These are phyloP conservation scores for Talaromyces sp. DNA, from an alignment of 2,329 filamentous ascomycete genomes.

Conservation along the genomic window DNA sequence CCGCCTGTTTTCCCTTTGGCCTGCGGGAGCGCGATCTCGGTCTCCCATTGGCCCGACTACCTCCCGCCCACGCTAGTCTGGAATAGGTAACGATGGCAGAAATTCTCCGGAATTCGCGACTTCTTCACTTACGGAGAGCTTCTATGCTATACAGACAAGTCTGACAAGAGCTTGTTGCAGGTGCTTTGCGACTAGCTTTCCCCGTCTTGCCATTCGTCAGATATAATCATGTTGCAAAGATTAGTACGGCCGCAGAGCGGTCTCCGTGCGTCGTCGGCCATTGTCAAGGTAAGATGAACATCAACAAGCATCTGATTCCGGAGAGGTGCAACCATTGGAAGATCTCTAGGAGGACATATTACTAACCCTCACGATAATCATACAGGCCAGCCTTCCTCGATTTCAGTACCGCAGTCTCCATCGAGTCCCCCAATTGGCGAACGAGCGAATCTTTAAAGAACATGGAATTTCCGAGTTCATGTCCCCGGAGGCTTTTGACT, in stretches of 20 bases:
- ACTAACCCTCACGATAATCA: not conserved
- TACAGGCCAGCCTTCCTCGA: constrained; percentile 39
- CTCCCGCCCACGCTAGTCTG: constrained; percentile 28
- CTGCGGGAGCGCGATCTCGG: not conserved
- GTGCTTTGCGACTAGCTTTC: not conserved
- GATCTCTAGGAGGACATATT: not conserved
- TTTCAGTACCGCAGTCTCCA: constrained; percentile 44
- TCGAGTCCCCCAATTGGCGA: constrained; percentile 50
- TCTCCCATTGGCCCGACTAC: constrained; percentile 21
- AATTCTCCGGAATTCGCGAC: constrained; percentile 34
- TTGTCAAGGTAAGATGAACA: constrained; percentile 28
- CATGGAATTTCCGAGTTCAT: constrained; percentile 70
- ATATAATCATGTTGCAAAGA: constrained; percentile 40
- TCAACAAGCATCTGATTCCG: not conserved
- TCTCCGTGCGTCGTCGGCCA: constrained; percentile 42
- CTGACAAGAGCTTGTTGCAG: constrained; percentile 18
- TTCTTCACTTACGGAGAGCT: constrained; percentile 17
- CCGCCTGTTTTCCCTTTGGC: not conserved
- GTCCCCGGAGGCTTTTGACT: constrained; percentile 65
- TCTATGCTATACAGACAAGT: constrained; percentile 24
- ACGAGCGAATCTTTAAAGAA: constrained; percentile 46
- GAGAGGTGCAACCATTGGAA: not conserved
- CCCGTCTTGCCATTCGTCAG: not conserved
- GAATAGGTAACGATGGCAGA: constrained; percentile 31
- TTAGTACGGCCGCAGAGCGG: constrained; percentile 45